These are phyloP conservation scores for Cephalotrichum gorgonifer DNA, from an alignment of 2,329 filamentous ascomycete species.

Conservation along the genomic window DNA sequence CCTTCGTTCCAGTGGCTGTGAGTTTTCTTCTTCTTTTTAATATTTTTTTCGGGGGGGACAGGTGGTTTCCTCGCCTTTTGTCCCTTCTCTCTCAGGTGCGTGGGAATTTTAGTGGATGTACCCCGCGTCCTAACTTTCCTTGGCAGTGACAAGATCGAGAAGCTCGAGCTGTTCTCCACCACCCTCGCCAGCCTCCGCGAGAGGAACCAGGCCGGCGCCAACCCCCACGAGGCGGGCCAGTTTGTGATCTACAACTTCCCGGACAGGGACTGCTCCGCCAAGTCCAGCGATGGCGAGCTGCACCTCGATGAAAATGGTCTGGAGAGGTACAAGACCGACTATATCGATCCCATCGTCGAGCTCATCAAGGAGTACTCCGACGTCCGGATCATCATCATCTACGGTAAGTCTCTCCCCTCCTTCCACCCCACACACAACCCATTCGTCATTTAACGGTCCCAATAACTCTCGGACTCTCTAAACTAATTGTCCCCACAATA, in stretches of 20 bases:
- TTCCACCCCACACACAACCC: neutral
- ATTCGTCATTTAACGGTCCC: no score
- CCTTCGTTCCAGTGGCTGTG: conserved; percentile 38
- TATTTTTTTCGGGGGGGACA: neutral
- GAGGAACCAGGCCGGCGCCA: conserved; percentile 23
- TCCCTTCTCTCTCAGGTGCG: no score
- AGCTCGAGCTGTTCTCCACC: conserved; percentile 26
- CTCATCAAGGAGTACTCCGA: conserved; percentile 32
- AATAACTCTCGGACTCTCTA: neutral
- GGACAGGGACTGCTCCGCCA: conserved; percentile 46
- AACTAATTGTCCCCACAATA: conserved; percentile 8
- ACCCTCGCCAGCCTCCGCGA: conserved; percentile 33
- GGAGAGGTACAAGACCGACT: conserved; percentile 39
- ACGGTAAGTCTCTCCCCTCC: neutral
- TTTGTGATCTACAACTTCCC: conserved; percentile 47
- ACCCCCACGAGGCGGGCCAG: conserved; percentile 28
- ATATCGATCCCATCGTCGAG: conserved; percentile 38
- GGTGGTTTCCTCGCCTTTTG: no score
- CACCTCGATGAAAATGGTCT: conserved; percentile 37
- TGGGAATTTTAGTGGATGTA: no score
- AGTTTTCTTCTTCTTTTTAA: neutral
- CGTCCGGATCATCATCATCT: conserved; percentile 25
- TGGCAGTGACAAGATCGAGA: conserved; percentile 36
- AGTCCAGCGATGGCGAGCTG: conserved; percentile 47
- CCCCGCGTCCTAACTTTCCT: neutral